Base-by-base conservation (phyloP, 495 filamentous ascomycete species). In the Podospora fimiseda region DNA sequence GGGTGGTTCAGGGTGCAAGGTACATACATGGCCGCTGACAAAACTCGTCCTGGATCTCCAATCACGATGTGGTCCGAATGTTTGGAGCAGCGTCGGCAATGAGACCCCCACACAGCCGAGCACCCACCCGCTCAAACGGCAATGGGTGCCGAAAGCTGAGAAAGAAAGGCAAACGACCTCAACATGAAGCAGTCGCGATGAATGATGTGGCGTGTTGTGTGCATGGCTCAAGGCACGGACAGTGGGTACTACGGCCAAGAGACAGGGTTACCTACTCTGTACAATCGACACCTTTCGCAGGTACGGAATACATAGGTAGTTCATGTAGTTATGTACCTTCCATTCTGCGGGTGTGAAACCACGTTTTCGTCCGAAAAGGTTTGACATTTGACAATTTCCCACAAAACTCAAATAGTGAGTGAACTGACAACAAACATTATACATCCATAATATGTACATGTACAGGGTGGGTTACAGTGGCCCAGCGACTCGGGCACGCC, bases 131-230 rank as follows among this genome's bases (percentile, higher is more conserved):
- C 27, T 11, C 27, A 33, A 33, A 33, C 27, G 27, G 27, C 27
- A 33, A 6, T 33, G 5, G 27, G 11, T 33, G 6, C 27, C 27
- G 27, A n/a, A n/a, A n/a, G n/a, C n/a, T n/a, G n/a, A n/a, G n/a
- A n/a, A n/a, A n/a, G n/a, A n/a, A n/a, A n/a, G n/a, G n/a, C n/a
- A n/a, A n/a, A n/a, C n/a, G n/a, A n/a, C n/a, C n/a, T n/a, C n/a
- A n/a, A n/a, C n/a, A 47, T 47, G 44, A 47, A 21, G 44, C 33
- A 47, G 1, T 22, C 30, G n/a, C 23, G 18, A 9, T 36, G 46
- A 20, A 48, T 37, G 24, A 50, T 19, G 48, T 50, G 48, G 48
- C 48, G 48, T 50, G 48, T 50, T 50, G 41, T 33, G 13, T 50
- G 48, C 48, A 50, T 50, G 18, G 16, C 19, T 24, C 33, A n/a